Percentiles rank a stretch among this genome's conserved stretches.
Conservation (phyloP, 495 filamentous ascomycete genomes). For the Penicillium silybi region DNA sequence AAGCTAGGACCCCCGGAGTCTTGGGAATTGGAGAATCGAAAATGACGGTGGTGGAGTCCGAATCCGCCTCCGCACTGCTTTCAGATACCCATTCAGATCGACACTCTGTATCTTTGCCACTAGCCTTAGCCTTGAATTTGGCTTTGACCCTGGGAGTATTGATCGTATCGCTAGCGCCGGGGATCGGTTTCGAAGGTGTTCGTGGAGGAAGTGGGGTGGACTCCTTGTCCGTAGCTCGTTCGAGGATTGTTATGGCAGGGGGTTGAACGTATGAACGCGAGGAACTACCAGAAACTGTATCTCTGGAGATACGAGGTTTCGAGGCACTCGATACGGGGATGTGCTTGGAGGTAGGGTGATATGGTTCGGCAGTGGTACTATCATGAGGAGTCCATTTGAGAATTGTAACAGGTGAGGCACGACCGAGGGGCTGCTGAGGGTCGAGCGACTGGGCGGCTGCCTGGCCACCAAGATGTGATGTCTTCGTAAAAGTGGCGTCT, state of each 20-base stretch:
- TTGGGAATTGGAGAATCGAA: constrained; percentile 28
- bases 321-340: neutral
- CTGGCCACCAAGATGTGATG: neutral
- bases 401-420: constrained; percentile 11
- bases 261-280: neutral
- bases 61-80: constrained; percentile 30
- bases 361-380: neutral
- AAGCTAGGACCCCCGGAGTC: constrained; percentile 18
- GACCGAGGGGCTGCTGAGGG: neutral
- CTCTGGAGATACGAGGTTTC: neutral
- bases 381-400: constrained; percentile 13
- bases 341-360: neutral
- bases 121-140: constrained; percentile 2
- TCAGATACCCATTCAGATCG: constrained; percentile 20
- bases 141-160: constrained; percentile 7
- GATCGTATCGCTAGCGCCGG: constrained; percentile 1
- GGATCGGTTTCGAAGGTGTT: constrained; percentile 11
- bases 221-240: neutral
- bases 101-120: neutral
- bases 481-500: neutral
- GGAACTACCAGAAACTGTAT: neutral
- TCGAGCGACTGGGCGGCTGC: neutral
- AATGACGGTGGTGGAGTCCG: constrained; percentile 29
- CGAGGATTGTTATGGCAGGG: constrained; percentile 6
- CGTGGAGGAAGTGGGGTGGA: neutral